Evolutionary conservation across 148 eudicot genomes (phyloP), one percentile per base, ranked within the genome.

Genomic region (Persicaria maculosa): DNA sequence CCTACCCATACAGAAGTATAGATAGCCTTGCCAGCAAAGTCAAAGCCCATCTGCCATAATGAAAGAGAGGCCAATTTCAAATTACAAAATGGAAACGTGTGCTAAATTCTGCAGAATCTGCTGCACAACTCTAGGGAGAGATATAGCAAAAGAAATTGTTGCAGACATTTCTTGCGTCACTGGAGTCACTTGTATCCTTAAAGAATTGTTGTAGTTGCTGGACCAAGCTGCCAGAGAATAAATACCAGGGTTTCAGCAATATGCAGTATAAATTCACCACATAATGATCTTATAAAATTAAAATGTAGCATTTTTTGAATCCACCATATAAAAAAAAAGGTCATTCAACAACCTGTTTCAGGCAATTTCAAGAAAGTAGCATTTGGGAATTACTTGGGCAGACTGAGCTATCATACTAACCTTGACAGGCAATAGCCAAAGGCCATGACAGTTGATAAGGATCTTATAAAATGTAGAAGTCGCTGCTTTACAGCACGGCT

Each of bases 1-100:
- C 97, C 98, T 70, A 91, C 97, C 98, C 97, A 93, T 36, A 93
- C 95, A 50, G 97, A 94, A 74, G 88, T 75, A 59, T 85, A 89
- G 19, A 93, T 80, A 84, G 97, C 93, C 87, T 82, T 93, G 50
- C 93, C 97, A 83, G 97, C 94, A 88, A 93, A 93, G 76, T 93
- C 90, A 75, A 86, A 89, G 50, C 97, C 95, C 97, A 89, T 87
- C 97, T 93, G 90, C 74, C 73, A 45, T 17, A 46, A 45, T 25
- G 3, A 19, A n/a, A 71, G 19, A 71, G n/a, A 10, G n/a, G 57
- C 0, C 15, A 47, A 46, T 7, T 7, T 44, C 20, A 25, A 59
- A 40, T 43, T 46, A 67, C 15, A 6, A 44, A 67, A 67, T 14
- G 71, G 17, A 36, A 36, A 69, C 17, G 46, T 43, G 9, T 40